Evolutionary conservation across 2,329 filamentous ascomycete genomes (phyloP), one percentile per base, ranked within the genome.

Genomic region (Neophaeococcomyces mojaviensis): DNA sequence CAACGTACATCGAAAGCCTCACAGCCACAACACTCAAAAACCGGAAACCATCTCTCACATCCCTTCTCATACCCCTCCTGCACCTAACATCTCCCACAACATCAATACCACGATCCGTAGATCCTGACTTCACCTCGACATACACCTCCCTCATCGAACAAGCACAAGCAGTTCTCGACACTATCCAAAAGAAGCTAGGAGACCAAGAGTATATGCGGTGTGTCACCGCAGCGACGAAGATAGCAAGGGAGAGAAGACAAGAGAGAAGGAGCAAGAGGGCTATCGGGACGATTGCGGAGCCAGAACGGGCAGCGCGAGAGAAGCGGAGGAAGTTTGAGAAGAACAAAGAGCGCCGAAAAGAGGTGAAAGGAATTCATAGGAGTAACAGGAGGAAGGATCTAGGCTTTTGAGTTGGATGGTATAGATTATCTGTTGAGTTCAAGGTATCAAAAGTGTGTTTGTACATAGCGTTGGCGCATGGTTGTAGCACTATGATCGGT

Each of bases 321-420:
- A 96, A 96, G 79, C 81, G 78, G 62, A 86, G 83, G 71, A 88
- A 84, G 71, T 76, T 85, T 51, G 87, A 92, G 62, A 81, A 82
- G 71, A 92, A 92, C 73, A 88, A 82, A 69, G 83, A 84, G 57
- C 80, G 82, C 65, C 81, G 82, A 63, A 94, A 88, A 75, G 84
- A 84, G 64, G 86, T 79, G 64, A 83, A 84, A 0, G 68, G 73
- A 55, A 83, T 88, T 68, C 80, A 85, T 61, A 81, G 84, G 64
- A 79, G 79, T 41, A 73, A 74, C 66, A 79, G 88, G 63, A 77
- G 84, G 58, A 46, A 19, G 26, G 43, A 46, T 19, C 18, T 46
- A 5, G 43, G 43, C 3, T 46, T 46, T 22, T 46, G 33, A 20
- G 9, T 26, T 20, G 15, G 41, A 9, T 16, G 20, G 16, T 40